phyloP scores from a whole-genome alignment of 345 rosid genomes.

The Populus simonii region DNA sequence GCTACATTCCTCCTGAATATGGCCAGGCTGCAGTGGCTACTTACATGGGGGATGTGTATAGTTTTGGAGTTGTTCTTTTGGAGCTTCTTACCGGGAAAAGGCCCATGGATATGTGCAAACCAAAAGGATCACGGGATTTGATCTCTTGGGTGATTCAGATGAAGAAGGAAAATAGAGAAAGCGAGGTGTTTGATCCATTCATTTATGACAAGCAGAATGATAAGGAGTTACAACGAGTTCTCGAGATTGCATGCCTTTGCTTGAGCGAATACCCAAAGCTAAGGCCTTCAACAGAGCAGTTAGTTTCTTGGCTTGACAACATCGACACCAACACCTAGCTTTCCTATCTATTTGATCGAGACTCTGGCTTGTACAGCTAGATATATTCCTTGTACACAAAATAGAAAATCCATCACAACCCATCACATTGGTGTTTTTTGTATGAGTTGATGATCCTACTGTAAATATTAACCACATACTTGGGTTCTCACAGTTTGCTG shows the following conservation, averaged over 20 bases:
- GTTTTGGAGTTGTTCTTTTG: constrained; percentile 87
- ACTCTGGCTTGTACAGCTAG: constrained; percentile 14
- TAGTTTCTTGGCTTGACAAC: constrained; percentile 61
- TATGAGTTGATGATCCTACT: constrained; percentile 8
- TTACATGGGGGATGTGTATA: constrained; percentile 89
- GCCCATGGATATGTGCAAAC: constrained; percentile 89
- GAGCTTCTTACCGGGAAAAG: constrained; percentile 87
- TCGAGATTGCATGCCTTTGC: constrained; percentile 77
- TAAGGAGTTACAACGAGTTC: constrained; percentile 55
- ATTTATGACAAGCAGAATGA: constrained; percentile 55
- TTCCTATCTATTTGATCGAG: background rate
- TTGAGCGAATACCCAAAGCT: constrained; percentile 66
- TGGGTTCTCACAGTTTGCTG: constrained; percentile 9
- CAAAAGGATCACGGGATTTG: constrained; percentile 77
- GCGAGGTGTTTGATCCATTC: constrained; percentile 62
- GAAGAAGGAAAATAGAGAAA: constrained; percentile 64
- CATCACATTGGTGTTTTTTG: background rate
- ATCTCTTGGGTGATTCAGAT: constrained; percentile 83
- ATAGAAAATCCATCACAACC: background rate
- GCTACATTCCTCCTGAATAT: constrained; percentile 95
- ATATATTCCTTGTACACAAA: background rate
- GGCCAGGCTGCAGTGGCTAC: constrained; percentile 81
- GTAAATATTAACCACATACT: constrained; percentile 25
- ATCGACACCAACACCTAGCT: constrained; percentile 24
- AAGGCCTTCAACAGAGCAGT: constrained; percentile 72